These are phyloP conservation scores for Groenewaldozyma tartarivorans DNA, from an alignment of 805 yeast species.

Conservation along the genomic window DNA sequence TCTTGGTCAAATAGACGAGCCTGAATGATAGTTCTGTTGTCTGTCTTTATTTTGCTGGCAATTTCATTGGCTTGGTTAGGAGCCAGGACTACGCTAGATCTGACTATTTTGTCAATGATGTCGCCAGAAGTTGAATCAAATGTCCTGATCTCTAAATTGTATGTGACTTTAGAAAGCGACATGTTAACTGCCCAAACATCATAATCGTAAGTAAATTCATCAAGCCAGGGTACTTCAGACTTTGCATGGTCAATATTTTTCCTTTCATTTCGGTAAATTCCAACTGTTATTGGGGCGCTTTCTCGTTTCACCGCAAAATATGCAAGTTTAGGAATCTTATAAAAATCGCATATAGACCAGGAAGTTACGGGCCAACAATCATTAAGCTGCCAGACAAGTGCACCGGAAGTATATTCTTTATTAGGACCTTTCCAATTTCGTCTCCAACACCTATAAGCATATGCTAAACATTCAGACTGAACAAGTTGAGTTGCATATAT, in stretches of 20 bases:
- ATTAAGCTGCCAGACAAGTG: slow-evolving; percentile 45
- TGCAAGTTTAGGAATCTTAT: slow-evolving; percentile 35
- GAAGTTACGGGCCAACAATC: slow-evolving; percentile 46
- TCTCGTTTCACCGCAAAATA: slow-evolving; percentile 41
- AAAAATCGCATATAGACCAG: slow-evolving; percentile 42
- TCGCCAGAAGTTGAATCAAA: slow-evolving; percentile 30
- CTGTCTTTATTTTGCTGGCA: slow-evolving; percentile 13
- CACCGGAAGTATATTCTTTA: slow-evolving; percentile 34
- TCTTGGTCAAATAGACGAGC: slow-evolving; percentile 11
- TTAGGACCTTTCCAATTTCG: slow-evolving; percentile 35
- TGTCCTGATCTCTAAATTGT: slow-evolving; percentile 22
- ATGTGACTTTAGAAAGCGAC: slow-evolving; percentile 18
- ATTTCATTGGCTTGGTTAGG: slow-evolving; percentile 29
- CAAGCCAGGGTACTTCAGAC: slow-evolving; percentile 21
- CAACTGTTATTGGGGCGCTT: slow-evolving; percentile 27
- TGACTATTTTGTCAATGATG: slow-evolving; percentile 9
- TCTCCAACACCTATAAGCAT: slow-evolving; percentile 40
- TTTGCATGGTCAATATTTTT: slow-evolving; percentile 15
- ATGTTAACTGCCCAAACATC: slow-evolving; percentile 37
- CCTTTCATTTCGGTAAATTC: slow-evolving; percentile 26
- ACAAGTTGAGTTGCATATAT: slow-evolving; percentile 44
- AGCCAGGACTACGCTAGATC: slow-evolving; percentile 8
- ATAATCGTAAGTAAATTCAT: slow-evolving; percentile 4
- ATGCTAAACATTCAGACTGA: slow-evolving; percentile 42
- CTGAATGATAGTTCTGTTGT: background rate